Evolutionary conservation across 2,329 filamentous ascomycete species (phyloP).

Genomic region (Phyllosticta citriasiana): DNA sequence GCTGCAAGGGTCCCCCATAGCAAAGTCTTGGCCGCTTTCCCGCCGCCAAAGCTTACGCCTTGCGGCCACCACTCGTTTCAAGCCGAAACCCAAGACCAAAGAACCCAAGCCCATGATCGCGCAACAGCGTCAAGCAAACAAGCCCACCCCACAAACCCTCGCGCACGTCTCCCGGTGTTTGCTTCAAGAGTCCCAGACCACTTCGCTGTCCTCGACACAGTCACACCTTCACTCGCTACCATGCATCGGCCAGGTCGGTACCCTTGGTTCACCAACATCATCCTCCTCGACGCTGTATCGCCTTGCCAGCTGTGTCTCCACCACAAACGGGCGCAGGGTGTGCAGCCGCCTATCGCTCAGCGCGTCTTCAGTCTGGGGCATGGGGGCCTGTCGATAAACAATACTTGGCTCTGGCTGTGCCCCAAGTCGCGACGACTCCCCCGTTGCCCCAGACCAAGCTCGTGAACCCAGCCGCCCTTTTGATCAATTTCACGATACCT

Average conservation of each 20-base stretch:
- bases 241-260: slow-evolving; percentile 11
- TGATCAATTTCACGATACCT: not conserved
- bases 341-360: not conserved
- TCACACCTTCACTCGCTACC: not conserved
- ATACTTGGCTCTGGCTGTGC: not conserved
- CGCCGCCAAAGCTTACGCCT: not conserved
- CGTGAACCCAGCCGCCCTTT: not conserved
- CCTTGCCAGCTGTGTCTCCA: slow-evolving; percentile 3
- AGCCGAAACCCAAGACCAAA: not conserved
- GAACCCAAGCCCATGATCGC: not conserved
- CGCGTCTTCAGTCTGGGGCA: not conserved
- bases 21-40: slow-evolving; percentile 1
- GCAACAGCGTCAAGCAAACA: not conserved
- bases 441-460: not conserved
- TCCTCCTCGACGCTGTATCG: slow-evolving; percentile 7
- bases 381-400: not conserved
- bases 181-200: not conserved
- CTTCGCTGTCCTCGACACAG: not conserved
- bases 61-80: not conserved
- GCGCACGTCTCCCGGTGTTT: not conserved
- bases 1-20: not conserved
- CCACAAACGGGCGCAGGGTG: not conserved
- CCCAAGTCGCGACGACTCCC: not conserved
- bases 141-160: slow-evolving; percentile 1
- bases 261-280: slow-evolving; percentile 1